Evolutionary conservation across 805 yeast species (phyloP).

Genomic region (Grigorovia yakushimaensis): DNA sequence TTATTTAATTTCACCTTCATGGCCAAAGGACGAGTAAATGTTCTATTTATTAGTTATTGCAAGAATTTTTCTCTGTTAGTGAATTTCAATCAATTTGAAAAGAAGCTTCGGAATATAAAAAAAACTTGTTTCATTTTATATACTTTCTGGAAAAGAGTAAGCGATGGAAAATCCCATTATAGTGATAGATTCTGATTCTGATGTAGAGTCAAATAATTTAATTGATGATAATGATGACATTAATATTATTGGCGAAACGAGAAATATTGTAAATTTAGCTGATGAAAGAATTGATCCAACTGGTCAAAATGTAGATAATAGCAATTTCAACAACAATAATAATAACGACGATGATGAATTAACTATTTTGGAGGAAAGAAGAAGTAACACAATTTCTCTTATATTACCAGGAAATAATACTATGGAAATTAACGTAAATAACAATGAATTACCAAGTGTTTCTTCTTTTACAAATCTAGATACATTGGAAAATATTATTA

Average conservation of each 20-base stretch:
- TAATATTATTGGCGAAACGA: constrained; percentile 12
- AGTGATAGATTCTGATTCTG: background rate
- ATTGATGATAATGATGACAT: constrained; percentile 14
- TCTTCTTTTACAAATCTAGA: constrained; percentile 10
- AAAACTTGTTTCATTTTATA: no score
- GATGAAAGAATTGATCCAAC: constrained; percentile 21
- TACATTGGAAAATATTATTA: no score
- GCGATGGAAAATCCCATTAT: background rate
- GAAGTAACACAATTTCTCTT: constrained; percentile 7
- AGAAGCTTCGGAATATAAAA: no score
- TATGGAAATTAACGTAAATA: constrained; percentile 13
- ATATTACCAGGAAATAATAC: constrained; percentile 23
- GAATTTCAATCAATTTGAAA: no score
- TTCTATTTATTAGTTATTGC: no score
- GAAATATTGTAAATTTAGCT: constrained; percentile 16
- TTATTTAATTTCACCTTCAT: constrained; percentile 11
- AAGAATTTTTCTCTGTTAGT: no score
- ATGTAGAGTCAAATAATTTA: constrained; percentile 8
- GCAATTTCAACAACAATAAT: background rate
- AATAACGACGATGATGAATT: constrained; percentile 22
- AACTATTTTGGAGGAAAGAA: constrained; percentile 24
- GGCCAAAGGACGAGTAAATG: background rate
- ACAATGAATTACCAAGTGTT: constrained; percentile 18
- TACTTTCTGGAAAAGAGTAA: no score
- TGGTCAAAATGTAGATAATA: constrained; percentile 16